A percentile compares a stretch with the other conserved stretches of the same genome.
Conservation (phyloP, 1,139 yeast species). For the Pichia sp. region DNA sequence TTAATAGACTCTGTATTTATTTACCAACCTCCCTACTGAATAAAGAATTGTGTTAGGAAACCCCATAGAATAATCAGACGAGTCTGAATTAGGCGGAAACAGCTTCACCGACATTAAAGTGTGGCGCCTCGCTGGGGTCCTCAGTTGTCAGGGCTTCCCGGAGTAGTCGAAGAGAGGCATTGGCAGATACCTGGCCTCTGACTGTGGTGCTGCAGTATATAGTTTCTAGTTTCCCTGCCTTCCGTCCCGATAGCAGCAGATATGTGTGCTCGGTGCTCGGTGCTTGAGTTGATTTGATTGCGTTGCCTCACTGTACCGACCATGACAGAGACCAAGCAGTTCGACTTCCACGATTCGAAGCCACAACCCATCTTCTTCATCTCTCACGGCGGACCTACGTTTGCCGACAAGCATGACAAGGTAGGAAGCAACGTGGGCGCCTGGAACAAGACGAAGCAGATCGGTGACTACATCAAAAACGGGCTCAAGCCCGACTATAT, state of each 20-base stretch:
- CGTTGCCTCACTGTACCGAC: no score
- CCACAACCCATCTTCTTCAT: conserved; percentile 56
- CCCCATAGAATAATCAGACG: no score
- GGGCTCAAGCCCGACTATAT: conserved; percentile 58
- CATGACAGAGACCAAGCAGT: conserved; percentile 14
- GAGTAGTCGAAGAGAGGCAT: neutral
- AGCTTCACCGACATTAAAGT: neutral
- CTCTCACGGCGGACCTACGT: conserved; percentile 79
- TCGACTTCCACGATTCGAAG: conserved; percentile 20
- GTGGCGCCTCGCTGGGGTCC: neutral
- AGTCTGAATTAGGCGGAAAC: neutral
- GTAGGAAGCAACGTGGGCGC: conserved; percentile 54
- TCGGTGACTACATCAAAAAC: conserved; percentile 49
- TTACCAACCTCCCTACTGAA: neutral
- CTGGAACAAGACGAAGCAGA: conserved; percentile 41
- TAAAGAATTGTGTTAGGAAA: neutral
- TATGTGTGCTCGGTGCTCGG: no score
- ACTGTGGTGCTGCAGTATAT: no score
- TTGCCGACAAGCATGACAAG: conserved; percentile 48
- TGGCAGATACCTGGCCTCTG: no score
- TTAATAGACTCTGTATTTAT: neutral
- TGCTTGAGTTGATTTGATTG: no score
- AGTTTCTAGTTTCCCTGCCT: no score
- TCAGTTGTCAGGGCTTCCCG: no score
- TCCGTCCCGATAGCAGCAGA: no score